Evolutionary conservation across 495 filamentous ascomycete genomes (phyloP).

Genomic region (Podospora appendiculata): DNA sequence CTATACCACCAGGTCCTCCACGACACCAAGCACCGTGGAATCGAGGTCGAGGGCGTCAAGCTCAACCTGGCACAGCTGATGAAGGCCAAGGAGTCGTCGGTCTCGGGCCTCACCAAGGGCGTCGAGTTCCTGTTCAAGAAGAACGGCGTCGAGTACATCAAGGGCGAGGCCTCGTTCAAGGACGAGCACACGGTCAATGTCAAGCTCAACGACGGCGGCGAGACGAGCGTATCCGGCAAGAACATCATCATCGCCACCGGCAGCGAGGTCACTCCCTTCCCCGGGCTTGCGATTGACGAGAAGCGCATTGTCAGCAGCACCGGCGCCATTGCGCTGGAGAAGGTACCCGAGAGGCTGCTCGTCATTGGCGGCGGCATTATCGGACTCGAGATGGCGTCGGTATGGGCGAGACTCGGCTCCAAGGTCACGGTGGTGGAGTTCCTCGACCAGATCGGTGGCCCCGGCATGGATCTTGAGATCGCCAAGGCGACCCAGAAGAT

Average conservation of each 20-base stretch:
- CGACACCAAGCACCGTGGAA: conserved; percentile 94
- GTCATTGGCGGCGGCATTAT: conserved; percentile 99
- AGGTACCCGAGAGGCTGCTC: conserved; percentile 95
- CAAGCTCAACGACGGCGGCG: conserved; percentile 80
- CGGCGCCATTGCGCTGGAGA: conserved; percentile 77
- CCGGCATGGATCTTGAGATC: conserved; percentile 94
- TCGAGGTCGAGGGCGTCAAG: conserved; percentile 88
- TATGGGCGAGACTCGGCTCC: conserved; percentile 88
- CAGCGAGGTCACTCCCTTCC: conserved; percentile 90
- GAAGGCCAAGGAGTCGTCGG: conserved; percentile 94
- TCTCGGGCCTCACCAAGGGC: conserved; percentile 86
- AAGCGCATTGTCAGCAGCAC: conserved; percentile 95
- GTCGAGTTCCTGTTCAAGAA: conserved; percentile 98
- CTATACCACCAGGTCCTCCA: conserved; percentile 97
- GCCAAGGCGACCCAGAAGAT: conserved; percentile 89
- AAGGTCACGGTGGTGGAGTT: conserved; percentile 98
- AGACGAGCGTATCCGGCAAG: conserved; percentile 74
- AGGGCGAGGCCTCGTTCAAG: conserved; percentile 79
- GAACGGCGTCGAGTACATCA: conserved; percentile 95
- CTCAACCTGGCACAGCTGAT: conserved; percentile 93
- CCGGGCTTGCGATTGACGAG: conserved; percentile 92
- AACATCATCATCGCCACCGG: conserved; percentile 98
- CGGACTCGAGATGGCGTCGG: conserved; percentile 97
- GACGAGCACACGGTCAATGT: conserved; percentile 91
- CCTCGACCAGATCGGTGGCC: conserved; percentile 90